phyloP scores from a whole-genome alignment of 805 yeast species.

The Candida patagonica region DNA sequence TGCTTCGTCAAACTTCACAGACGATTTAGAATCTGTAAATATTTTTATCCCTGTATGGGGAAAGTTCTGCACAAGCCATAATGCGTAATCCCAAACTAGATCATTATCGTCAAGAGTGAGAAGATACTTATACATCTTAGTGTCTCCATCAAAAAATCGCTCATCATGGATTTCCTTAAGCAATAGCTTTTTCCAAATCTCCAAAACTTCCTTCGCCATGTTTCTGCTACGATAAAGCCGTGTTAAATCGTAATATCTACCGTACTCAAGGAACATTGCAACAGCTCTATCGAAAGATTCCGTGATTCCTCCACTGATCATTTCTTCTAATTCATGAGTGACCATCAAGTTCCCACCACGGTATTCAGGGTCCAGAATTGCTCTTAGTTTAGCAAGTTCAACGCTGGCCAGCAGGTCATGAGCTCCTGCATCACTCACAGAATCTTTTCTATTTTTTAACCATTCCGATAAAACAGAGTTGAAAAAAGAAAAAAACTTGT shows the following conservation, averaged over 20 bases:
- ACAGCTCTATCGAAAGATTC: slow-evolving; percentile 19
- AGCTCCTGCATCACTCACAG: slow-evolving; percentile 22
- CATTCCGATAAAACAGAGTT: slow-evolving; percentile 19
- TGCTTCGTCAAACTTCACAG: slow-evolving; percentile 22
- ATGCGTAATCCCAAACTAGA: slow-evolving; percentile 31
- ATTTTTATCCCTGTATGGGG: slow-evolving; percentile 27
- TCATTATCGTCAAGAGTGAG: slow-evolving; percentile 19
- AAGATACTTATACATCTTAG: slow-evolving; percentile 21
- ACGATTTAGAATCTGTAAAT: slow-evolving; percentile 21
- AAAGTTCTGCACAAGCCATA: slow-evolving; percentile 26
- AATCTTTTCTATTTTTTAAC: slow-evolving; percentile 25
- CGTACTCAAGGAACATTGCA: slow-evolving; percentile 15
- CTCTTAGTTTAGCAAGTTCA: slow-evolving; percentile 24
- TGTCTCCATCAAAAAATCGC: slow-evolving; percentile 20
- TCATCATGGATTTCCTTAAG: slow-evolving; percentile 21
- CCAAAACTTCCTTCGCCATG: slow-evolving; percentile 20
- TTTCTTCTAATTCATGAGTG: neutral
- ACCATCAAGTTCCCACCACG: neutral
- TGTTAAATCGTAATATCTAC: slow-evolving; percentile 22
- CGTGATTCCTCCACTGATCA: neutral
- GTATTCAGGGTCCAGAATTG: slow-evolving; percentile 16
- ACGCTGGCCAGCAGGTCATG: slow-evolving; percentile 21
- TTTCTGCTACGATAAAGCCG: slow-evolving; percentile 21
- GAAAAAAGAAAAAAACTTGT: slow-evolving; percentile 6
- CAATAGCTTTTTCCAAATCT: slow-evolving; percentile 20